Base-by-base conservation (phyloP, 2,329 filamentous ascomycete species). In the Orbilia javanica region DNA sequence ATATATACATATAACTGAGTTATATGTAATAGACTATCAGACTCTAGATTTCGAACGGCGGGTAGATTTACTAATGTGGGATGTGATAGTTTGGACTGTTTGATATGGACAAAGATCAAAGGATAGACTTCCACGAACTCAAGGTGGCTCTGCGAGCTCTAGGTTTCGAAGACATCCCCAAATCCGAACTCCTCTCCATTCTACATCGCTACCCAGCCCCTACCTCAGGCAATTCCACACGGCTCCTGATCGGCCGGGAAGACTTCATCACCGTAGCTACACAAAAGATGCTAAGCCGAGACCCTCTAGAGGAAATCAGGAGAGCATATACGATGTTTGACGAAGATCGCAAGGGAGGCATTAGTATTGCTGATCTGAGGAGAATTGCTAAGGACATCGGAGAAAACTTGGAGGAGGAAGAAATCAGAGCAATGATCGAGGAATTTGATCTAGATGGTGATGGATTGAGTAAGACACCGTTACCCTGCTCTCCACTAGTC, bases 61-160 rank as follows among this genome's bases (percentile, higher is more conserved):
- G 11, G 29, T 18, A 25, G 0, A 18, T 42, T 25, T 3, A 31
- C 44, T 68, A 42, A 63, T 34, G 34, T 20, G 11, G 27, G 10
- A 44, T 18, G 8, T 18, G n/a, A 20, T 68, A 97, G 92, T 98
- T 98, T 85, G 91, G 91, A 79, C 90, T 98, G 80, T 98, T 99
- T 87, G 96, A 98, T 84, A 92, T 97, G 83, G 95, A 98, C 87
- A 95, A 96, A 84, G 94, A 98, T 86, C 89, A 91, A 55, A 90
- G 92, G 84, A 93, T 99, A 83, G 95, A 98, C 86, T 98, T 97
- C 87, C 96, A 98, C 86, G 96, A 99, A 86, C 93, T 98, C 84
- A 95, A 96, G 85, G 81, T 81, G 20, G 22, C 64, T 31, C 60
- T 70, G 4, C 67, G 73, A 36, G 73, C 73, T 20, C 31, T 77